Base-by-base conservation (phyloP, 345 rosid genomes). In the Orychophragmus violaceus region DNA sequence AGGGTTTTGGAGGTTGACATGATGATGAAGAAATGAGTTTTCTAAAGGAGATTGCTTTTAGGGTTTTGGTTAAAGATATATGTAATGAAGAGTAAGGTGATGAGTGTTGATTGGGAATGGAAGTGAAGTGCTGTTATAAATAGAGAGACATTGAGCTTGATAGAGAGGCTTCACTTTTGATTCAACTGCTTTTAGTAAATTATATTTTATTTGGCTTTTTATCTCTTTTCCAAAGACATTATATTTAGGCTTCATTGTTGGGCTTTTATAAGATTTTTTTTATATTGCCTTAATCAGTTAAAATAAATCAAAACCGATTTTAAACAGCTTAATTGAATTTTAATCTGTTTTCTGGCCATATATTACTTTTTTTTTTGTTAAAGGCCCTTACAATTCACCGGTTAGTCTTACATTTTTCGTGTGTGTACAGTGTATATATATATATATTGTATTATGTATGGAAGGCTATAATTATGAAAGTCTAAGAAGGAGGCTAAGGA, bases 1-100 rank as follows among this genome's bases (percentile, higher is more conserved):
- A 72, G 67, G 71, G 77, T 66, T 72, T 50, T 65, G 56, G 77
- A 66, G 41, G 62, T 59, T 59, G 77, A 49, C 77, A 72, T 72
- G 77, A 72, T 65, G 63, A 33, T 25, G 58, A 54, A 21, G 33
- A 49, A 16, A 48, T 35, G 17, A 28, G 13, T 18, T 48, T 32
- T 14, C 6, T 24, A 61, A 42, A 53, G 28, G 69, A 70, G 69
- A 12, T 54, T 59, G 42, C 16, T 14, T 53, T 24, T 64, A 64
- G 76, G 46, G 66, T 35, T 71, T 37, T n/a, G n/a, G n/a, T n/a
- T n/a, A n/a, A n/a, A n/a, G n/a, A n/a, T n/a, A n/a, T n/a, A n/a
- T n/a, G n/a, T n/a, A n/a, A n/a, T n/a, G n/a, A n/a, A n/a, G n/a
- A n/a, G n/a, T n/a, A n/a, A n/a, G n/a, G n/a, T n/a, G 76, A 65